A percentile compares a stretch with the other conserved stretches of the same genome.
These are phyloP conservation scores for Vitis cinerea DNA, from an alignment of 164 flowering plant genomes.

Conservation along the genomic window DNA sequence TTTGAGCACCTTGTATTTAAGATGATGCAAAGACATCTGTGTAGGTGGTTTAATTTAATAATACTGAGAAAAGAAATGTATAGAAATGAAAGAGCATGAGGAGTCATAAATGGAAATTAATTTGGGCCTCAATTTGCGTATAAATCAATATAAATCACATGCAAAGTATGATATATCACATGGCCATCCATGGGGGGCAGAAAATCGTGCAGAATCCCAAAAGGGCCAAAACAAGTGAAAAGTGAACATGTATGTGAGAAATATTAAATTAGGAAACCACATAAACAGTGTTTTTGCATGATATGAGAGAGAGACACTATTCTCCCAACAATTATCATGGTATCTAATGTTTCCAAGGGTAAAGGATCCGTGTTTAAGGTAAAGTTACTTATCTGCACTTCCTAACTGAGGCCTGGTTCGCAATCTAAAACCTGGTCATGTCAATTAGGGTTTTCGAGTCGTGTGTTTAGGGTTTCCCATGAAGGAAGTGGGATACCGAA, in stretches of 20 bases:
- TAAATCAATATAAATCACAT: constrained; percentile 9
- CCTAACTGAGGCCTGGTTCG: not conserved
- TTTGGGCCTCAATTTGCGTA: constrained; percentile 1
- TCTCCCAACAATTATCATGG: constrained; percentile 18
- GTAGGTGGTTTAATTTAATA: no score
- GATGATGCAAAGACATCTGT: no score
- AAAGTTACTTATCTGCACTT: constrained; percentile 2
- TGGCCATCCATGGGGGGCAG: constrained; percentile 41
- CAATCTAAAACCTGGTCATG: not conserved
- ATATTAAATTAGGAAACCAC: constrained; percentile 22
- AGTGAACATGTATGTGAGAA: constrained; percentile 20
- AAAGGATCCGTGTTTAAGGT: not conserved
- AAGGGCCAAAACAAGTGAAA: constrained; percentile 33
- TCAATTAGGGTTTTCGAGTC: constrained; percentile 10
- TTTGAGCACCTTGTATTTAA: no score
- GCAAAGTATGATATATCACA: constrained; percentile 19
- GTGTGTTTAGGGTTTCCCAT: constrained; percentile 7
- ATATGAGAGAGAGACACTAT: constrained; percentile 20
- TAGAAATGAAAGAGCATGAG: no score
- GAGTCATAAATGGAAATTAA: not conserved
- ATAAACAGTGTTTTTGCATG: constrained; percentile 29
- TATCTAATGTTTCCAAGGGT: constrained; percentile 3
- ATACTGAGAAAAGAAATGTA: no score
- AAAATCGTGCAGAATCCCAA: constrained; percentile 39
- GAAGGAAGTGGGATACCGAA: not conserved